A percentile compares a stretch with the other conserved stretches of the same genome.
These are phyloP conservation scores for Trebouxia sp. DNA, from an alignment of 139 green algal species.

Conservation along the genomic window DNA sequence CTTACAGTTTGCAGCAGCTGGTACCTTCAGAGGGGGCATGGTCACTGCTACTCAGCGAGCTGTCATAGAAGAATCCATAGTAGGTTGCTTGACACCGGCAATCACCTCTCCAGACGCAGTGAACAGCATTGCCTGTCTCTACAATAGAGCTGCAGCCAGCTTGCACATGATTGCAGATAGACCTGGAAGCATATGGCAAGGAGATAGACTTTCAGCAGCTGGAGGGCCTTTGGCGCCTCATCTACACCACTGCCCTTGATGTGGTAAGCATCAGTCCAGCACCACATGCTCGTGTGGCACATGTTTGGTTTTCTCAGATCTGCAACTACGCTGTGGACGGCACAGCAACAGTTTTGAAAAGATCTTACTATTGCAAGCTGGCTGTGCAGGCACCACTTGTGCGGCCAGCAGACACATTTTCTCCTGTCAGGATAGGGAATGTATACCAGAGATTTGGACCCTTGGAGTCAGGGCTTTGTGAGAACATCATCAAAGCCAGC, in stretches of 20 bases:
- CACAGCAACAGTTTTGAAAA: not conserved
- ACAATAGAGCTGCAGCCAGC: not conserved
- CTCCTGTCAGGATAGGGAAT: conserved; percentile 36
- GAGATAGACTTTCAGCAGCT: conserved; percentile 46
- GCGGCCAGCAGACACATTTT: not conserved
- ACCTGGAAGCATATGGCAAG: conserved; percentile 31
- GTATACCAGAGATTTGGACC: conserved; percentile 48
- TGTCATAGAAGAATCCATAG: conserved; percentile 50
- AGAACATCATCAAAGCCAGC: conserved; percentile 59
- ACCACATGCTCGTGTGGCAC: no score
- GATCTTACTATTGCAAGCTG: not conserved
- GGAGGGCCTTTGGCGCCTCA: conserved; percentile 46
- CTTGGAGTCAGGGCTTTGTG: conserved; percentile 35
- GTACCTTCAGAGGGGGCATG: conserved; percentile 39
- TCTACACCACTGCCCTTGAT: conserved; percentile 58
- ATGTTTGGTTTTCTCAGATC: no score
- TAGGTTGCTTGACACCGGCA: not conserved
- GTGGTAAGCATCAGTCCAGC: conserved; percentile 34
- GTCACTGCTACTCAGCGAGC: conserved; percentile 33
- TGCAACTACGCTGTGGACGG: no score
- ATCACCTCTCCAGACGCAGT: not conserved
- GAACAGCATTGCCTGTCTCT: not conserved
- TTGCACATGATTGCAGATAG: conserved; percentile 37
- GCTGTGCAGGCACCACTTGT: conserved; percentile 28
- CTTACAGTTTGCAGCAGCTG: conserved; percentile 32